Evolutionary conservation across 2,329 filamentous ascomycete species (phyloP), one percentile per base, ranked within the genome.

Genomic region (Neocatenulostroma microsporum): DNA sequence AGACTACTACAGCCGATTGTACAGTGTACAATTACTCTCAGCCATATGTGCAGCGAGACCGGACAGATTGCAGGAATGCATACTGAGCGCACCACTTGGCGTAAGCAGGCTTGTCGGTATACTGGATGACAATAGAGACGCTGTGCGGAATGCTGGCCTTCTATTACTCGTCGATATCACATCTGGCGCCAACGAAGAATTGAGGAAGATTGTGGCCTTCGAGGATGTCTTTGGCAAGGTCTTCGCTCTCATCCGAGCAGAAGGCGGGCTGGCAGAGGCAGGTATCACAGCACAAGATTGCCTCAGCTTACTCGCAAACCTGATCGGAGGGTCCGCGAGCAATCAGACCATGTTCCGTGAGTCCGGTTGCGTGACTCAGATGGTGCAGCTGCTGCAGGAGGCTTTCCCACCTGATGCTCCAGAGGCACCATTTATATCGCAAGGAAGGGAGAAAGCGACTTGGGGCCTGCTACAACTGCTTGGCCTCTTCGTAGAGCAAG

Each of bases 301-400:
- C 50, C 68, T 98, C 14, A 89, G 91, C 39, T 69, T 98, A 36
- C 69, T 96, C 32, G 86, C 87, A 27, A 96, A 96, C 58, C 74
- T 98, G 10, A 68, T 98, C 19, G 78, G 82, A 21, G 74, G 87
- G 50, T 96, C 96, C 56, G 69, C 80, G 2, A 91, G 88, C 2
- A 98, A 98, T 54, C 91, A 98, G 61, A 85, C 86, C 9, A 79
- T 89, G 38, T 96, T 98, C 60, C 76, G 89, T 39, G 91, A 98
- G 58, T 89, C 84, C 29, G 87, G 86, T 1, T 88, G 82, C 54
- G 78, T 94, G 11, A 72, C 74, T 15, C 80, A 79, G 48, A 68
- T 95, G 31, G 73, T 80, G 12, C 73, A 73, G 24, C 68, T 96
- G 21, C 68, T 57, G 4, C 35, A n/a, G 67, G 72, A 59, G 67